A percentile compares a stretch with the other conserved stretches of the same genome.
phyloP scores from a whole-genome alignment of 345 rosid genomes.

The Psidium guajava region DNA sequence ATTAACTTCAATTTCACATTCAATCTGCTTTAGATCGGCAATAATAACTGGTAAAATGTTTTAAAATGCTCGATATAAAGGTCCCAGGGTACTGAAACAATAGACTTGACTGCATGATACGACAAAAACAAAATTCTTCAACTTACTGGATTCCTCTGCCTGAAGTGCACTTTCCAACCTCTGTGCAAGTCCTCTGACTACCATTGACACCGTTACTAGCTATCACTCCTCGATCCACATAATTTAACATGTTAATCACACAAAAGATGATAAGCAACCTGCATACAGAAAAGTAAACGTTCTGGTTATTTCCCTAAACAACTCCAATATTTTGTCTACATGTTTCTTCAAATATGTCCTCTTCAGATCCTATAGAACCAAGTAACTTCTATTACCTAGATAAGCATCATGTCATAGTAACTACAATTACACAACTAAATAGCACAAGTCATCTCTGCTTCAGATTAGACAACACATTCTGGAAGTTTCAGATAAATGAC shows the following conservation, averaged over 20 bases:
- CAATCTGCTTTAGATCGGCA: background rate
- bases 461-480: background rate
- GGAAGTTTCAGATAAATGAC: background rate
- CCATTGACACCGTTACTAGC: slow-evolving; percentile 98
- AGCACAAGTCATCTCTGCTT: background rate
- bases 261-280: slow-evolving; percentile 79
- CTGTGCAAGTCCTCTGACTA: slow-evolving; percentile 43
- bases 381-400: background rate
- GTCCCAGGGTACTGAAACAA: background rate
- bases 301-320: background rate
- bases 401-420: background rate
- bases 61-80: background rate
- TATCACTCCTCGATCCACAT: slow-evolving; percentile 89
- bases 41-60: background rate
- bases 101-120: background rate
- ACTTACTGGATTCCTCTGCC: slow-evolving; percentile 90
- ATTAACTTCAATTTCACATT: background rate
- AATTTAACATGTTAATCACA: slow-evolving; percentile 68
- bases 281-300: slow-evolving; percentile 3
- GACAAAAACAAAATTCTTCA: background rate
- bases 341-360: background rate
- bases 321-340: background rate
- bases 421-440: background rate
- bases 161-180: slow-evolving; percentile 45
- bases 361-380: background rate